A percentile compares a stretch with the other conserved stretches of the same genome.
These are phyloP conservation scores for Amanita rubescens DNA, from an alignment of 768 basidiomycete genomes.

Conservation along the genomic window DNA sequence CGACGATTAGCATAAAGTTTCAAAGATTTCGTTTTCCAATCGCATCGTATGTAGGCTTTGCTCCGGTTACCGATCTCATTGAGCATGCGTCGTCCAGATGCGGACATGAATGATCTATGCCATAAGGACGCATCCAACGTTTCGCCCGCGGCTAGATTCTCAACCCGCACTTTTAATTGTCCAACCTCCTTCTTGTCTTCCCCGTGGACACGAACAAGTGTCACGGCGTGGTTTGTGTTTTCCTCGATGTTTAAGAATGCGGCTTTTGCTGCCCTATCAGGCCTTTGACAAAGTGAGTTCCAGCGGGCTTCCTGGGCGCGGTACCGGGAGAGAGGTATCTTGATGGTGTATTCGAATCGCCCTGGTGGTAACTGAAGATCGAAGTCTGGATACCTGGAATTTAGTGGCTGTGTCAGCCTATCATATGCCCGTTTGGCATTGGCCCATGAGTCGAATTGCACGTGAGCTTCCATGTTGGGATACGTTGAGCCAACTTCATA, in stretches of 20 bases:
- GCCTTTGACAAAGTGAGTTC: constrained; percentile 35
- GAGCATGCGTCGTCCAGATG: constrained; percentile 27
- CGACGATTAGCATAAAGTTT: constrained; percentile 43
- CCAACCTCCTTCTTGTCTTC: constrained; percentile 48
- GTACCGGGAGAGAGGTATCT: constrained; percentile 41
- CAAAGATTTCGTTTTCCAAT: constrained; percentile 38
- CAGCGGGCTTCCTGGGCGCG: constrained; percentile 41
- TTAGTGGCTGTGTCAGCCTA: constrained; percentile 21
- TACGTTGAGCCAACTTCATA: constrained; percentile 4
- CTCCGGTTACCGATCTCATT: constrained; percentile 26
- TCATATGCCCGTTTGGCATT: constrained; percentile 34
- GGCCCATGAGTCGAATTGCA: constrained; percentile 42
- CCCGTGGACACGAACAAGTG: constrained; percentile 39
- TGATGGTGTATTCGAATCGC: constrained; percentile 44
- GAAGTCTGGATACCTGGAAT: constrained; percentile 25
- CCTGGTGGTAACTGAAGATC: constrained; percentile 42
- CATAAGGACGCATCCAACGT: constrained; percentile 37
- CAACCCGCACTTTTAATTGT: constrained; percentile 52
- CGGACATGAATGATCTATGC: constrained; percentile 36
- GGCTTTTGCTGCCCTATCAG: constrained; percentile 25
- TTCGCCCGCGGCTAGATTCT: constrained; percentile 46
- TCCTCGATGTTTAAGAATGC: constrained; percentile 26
- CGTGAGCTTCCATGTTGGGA: constrained; percentile 6
- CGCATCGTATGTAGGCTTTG: constrained; percentile 36
- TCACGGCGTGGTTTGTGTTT: constrained; percentile 18